phyloP scores from a whole-genome alignment of 2,329 filamentous ascomycete species.

The Fusarium sp. region DNA sequence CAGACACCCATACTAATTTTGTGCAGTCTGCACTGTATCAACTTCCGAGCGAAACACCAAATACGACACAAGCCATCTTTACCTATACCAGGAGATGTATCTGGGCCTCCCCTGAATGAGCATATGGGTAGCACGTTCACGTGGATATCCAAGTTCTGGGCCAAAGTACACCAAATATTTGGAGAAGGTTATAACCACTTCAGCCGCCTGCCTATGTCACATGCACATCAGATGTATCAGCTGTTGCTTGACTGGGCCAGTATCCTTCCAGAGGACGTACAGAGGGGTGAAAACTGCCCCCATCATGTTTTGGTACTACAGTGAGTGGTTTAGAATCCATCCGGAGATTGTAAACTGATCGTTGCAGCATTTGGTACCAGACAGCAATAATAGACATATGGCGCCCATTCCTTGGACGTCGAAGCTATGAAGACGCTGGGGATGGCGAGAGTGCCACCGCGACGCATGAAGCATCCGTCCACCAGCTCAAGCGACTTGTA shows the following conservation, averaged over 20 bases:
- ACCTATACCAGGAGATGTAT: slow-evolving; percentile 16
- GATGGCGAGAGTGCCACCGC: neutral
- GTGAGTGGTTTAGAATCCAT: rapidly evolving
- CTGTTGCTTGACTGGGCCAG: slow-evolving; percentile 4
- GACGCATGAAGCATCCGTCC: neutral
- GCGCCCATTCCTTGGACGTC: neutral
- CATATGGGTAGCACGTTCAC: slow-evolving; percentile 16
- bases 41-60: slow-evolving; percentile 6
- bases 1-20: rapidly evolving
- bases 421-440: rapidly evolving
- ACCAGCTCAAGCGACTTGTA: slow-evolving; percentile 4
- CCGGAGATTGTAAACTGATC: neutral
- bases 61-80: neutral
- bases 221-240: slow-evolving; percentile 9
- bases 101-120: neutral
- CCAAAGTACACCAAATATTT: neutral
- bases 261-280: neutral
- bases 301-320: slow-evolving; percentile 22
- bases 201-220: neutral
- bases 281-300: neutral
- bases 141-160: slow-evolving; percentile 21
- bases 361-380: slow-evolving; percentile 6
- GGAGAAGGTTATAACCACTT: neutral
- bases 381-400: slow-evolving; percentile 11
- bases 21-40: neutral